Base-by-base conservation (phyloP, 106 monocot genomes). In the Xerophyta viscosa region DNA sequence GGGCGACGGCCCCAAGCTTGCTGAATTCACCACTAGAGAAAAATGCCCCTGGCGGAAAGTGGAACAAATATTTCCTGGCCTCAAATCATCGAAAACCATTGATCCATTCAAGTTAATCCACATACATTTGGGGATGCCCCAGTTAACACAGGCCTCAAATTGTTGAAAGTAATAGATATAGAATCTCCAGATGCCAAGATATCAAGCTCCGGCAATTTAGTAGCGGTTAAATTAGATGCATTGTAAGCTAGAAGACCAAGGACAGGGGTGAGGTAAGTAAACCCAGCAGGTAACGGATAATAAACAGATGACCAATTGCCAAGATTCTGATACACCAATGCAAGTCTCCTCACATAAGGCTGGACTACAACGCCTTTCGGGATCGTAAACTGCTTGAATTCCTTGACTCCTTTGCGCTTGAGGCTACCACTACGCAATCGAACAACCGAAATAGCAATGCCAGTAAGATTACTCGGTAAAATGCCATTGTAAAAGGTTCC, bases 281-380 rank as follows among this genome's bases (percentile, higher is more conserved):
- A 85, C 5, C 88, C 94, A n/a, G n/a, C n/a, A 8, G 71, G 64
- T n/a, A 85, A 53, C 0, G 56, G 69, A 61, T 88, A 88, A 54
- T 85, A 85, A 36, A 31, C 8, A 11, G 71, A 65, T 17, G 94
- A 84, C 78, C 74, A 77, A 43, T 79, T 82, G 24, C 81, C 94
- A 17, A 96, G 41, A 50, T 96, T 85, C 25, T 96, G 88, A 59
- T 96, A 96, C 29, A 96, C 94, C 56, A 98, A 47, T 5, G 74
- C 85, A 19, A 98, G 72, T 54, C 96, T 72, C 36, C 58, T 59
- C 4, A 80, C 85, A 46, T 79, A 82, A 0, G 96, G 88, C 20
- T 64, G 68, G 17, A 76, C 68, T 11, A 67, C 42, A 36, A 98
- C 52, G 23, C 89, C 96, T 1, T 41, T 15, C 1, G 89, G 89